phyloP scores from a whole-genome alignment of 75 land plant genomes.

The Pseudotsuga menziesii region DNA sequence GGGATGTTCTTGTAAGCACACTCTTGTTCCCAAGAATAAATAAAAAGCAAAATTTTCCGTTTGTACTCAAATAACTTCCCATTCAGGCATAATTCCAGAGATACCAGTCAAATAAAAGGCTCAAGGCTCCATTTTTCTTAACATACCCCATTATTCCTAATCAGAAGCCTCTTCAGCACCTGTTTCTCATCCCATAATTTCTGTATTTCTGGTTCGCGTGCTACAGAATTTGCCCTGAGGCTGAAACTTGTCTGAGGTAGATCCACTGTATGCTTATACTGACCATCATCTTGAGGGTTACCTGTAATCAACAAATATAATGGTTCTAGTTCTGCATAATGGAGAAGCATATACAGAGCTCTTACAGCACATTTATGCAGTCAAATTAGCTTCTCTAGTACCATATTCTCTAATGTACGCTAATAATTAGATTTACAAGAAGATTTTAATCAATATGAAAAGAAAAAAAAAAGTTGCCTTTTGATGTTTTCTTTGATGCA shows the following conservation, averaged over 20 bases:
- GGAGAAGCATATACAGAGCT: constrained; percentile 1
- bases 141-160: constrained; percentile 78
- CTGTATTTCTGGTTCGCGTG: constrained; percentile 95
- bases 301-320: constrained; percentile 28
- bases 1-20: neutral
- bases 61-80: neutral
- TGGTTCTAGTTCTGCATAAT: neutral
- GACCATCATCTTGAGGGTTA: constrained; percentile 57
- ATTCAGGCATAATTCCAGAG: neutral
- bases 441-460: neutral
- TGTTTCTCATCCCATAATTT: constrained; percentile 90
- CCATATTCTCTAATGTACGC: neutral
- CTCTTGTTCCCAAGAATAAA: neutral
- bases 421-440: neutral
- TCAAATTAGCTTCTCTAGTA: neutral
- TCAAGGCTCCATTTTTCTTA: neutral
- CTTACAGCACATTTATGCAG: neutral
- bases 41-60: neutral
- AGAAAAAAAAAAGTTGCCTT: constrained; percentile 27
- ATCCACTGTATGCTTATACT: constrained; percentile 87
- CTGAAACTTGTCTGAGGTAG: constrained; percentile 86
- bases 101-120: neutral
- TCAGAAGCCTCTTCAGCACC: constrained; percentile 57
- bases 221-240: constrained; percentile 88
- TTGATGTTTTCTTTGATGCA: constrained; percentile 62